Evolutionary conservation across 75 land plant species (phyloP), one percentile per base, ranked within the genome.

Genomic region (Gnetum montanum): DNA sequence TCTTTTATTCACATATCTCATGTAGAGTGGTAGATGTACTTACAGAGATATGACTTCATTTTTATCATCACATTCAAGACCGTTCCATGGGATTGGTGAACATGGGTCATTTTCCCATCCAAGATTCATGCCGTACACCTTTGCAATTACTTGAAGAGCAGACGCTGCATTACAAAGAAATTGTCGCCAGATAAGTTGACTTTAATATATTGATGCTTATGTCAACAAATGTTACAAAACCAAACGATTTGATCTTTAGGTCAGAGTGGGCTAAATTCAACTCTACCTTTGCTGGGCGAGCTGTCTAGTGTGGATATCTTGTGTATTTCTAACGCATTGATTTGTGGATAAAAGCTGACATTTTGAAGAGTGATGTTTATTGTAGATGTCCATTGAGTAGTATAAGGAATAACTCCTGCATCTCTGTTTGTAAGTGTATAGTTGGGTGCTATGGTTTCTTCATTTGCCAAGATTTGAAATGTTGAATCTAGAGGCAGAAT

Each of bases 91-190:
- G 18, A 46, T 60, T 34, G 87, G 87, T 43, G 61, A 72, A 43
- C 87, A 83, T 19, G 87, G 87, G 70, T 83, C 87, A 65, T 72
- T 73, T 57, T 76, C 60, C 82, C 82, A 78, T 8, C 67, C 73
- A 35, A 78, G 31, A 49, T 78, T 64, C 5, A 73, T 64, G 8
- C 73, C 61, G 41, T 60, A 41, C 15, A 65, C 66, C 43, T 70
- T 50, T 29, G 73, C 62, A 52, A 78, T 78, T 34, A 70, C 70
- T 38, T 74, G 65, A 58, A 78, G 73, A 31, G 82, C 82, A 6
- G 82, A 78, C 34, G 70, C 82, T 78, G 69, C 54, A 70, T 23
- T 33, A 13, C 16, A 20, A 50, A 1, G 4, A 16, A 26, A 27
- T 50, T 50, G n/a, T n/a, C n/a, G n/a, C n/a, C n/a, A n/a, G n/a